Evolutionary conservation across 2,329 filamentous ascomycete genomes (phyloP), one percentile per base, ranked within the genome.

Genomic region (Harringtonia lauricola): DNA sequence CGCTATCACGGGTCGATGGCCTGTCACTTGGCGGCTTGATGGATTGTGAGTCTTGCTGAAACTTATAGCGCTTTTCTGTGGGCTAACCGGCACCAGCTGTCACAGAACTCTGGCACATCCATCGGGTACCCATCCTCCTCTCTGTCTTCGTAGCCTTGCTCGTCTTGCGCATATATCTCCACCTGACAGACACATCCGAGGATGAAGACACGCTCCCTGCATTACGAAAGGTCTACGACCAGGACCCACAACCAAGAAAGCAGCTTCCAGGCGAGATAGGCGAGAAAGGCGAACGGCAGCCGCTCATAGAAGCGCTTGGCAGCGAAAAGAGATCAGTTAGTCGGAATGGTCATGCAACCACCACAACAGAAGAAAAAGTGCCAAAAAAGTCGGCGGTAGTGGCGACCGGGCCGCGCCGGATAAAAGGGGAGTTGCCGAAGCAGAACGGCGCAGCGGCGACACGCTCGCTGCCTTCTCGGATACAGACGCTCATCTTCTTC

Each of bases 401-500:
- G 39, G 50, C 1, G 58, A 3, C 35, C 56, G 72, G 69, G 1
- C 74, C 74, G 3, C 55, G 62, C 44, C 61, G 65, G 47, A 68
- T 69, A 48, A 68, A 65, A 48, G 66, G 66, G 42, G 64, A 64
- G 37, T 40, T 57, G 12, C 21, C 26, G 14, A 30, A 30, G 26
- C 26, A 18, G 55, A 52, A 36, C 69, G 24, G 58, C n/a, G 59
- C 14, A 54, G 59, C 59, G 46, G 50, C 57, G 49, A 47, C 45
- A 39, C 34, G 51, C 54, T 42, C 44, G 48, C 36, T 18, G 43
- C 36, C 56, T 45, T 39, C 50, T 48, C 46, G 70, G 40, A 71
- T 88, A 43, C 83, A 90, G 57, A 74, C 84, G 3, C 62, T 94
- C 15, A 64, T 95, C 28, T 96, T 95, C 66, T 96, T 84, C 66